A percentile compares a stretch with the other conserved stretches of the same genome.
phyloP scores from a whole-genome alignment of 2,329 filamentous ascomycete species.

The Basipetospora chlamydospora region DNA sequence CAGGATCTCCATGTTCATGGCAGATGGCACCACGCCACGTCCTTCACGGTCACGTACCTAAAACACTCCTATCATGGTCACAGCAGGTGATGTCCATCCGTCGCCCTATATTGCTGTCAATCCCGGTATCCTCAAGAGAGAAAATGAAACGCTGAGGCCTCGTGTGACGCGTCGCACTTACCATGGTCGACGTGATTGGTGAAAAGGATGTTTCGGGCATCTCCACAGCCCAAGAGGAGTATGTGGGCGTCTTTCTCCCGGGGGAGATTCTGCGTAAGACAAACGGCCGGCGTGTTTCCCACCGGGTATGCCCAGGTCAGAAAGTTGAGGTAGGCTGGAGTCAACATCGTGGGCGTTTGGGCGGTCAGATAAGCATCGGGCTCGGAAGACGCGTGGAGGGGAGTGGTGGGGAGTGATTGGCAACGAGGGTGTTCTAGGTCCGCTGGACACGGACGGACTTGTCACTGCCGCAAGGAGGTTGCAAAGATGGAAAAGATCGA shows the following conservation, averaged over 20 bases:
- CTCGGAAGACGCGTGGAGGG: too few relatives aligned
- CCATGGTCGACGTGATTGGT: not conserved
- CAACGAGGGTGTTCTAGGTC: too few relatives aligned
- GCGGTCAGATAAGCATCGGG: too few relatives aligned
- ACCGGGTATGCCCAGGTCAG: not conserved
- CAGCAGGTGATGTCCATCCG: not conserved
- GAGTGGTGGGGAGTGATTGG: too few relatives aligned
- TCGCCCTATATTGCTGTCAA: not conserved
- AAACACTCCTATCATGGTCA: not conserved
- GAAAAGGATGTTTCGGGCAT: not conserved
- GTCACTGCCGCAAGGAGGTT: too few relatives aligned
- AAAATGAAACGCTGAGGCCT: not conserved
- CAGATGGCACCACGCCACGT: too few relatives aligned
- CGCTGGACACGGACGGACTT: too few relatives aligned
- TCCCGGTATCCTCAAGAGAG: too few relatives aligned
- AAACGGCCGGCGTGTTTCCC: not conserved
- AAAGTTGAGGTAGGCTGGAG: not conserved
- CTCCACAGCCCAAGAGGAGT: not conserved
- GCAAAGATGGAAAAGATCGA: too few relatives aligned
- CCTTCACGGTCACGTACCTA: too few relatives aligned
- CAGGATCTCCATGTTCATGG: not conserved
- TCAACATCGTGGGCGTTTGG: conserved; percentile 37
- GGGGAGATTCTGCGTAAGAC: not conserved
- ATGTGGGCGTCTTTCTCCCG: not conserved
- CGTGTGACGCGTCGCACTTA: not conserved